Base-by-base conservation (phyloP, 1,284 basidiomycete species). In the Puccinia triticina region DNA sequence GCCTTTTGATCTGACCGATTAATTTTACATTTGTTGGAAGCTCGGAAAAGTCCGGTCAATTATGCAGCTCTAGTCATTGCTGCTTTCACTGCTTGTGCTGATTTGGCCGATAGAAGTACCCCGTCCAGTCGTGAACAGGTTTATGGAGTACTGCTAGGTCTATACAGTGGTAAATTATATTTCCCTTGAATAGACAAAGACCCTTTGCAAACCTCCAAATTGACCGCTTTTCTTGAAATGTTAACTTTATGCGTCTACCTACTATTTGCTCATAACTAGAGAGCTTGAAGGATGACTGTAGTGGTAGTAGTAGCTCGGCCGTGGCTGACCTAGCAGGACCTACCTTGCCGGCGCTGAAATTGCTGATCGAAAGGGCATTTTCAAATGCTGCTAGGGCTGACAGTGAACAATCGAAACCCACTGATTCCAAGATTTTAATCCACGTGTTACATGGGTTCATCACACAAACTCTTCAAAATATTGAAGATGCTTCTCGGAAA, bases 401-500 rank as follows among this genome's bases (percentile, higher is more conserved):
- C 10, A 34, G 32, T 72, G 43, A 2, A 46, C 18, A 2, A 53
- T 55, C 32, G 23, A 37, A 74, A 74, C 11, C 66, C 16, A 48
- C 66, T 23, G 66, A 78, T 18, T 50, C 64, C 23, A 66, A 43
- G 26, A 64, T 55, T 26, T 81, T 88, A 26, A 85, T 85, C n/a
- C 84, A 85, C 23, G 88, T 94, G 5, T 88, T 97, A 0, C 95
- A 98, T 85, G 95, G 94, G 8, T 88, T 98, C 53, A 87, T 98
- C 14, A 95, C 94, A 0, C 90, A 92, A 0, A 95, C 94, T 86
- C 88, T 99, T 55, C 88, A 92, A 77, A 93, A 95, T 85, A 90
- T 98, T 32, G 95, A 98, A 84, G 94, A 93, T 84, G 94, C 97
- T 92, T 53, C n/a, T 1, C 14, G 29, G 12, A 46, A 34, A 61